Conservation (phyloP, 805 yeast genomes). For the Maudiozyma bulderi region DNA sequence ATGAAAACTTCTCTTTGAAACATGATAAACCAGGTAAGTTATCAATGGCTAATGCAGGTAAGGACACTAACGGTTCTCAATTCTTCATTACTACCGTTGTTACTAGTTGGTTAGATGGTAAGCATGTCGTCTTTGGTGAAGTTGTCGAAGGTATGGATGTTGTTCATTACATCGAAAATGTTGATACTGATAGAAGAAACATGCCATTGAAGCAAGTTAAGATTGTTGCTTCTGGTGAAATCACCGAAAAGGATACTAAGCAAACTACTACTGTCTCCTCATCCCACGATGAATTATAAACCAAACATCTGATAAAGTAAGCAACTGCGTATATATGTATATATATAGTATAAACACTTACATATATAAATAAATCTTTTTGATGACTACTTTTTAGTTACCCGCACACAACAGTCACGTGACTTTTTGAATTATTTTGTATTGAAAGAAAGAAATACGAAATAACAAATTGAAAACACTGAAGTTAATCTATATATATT, state of each 20-base stretch:
- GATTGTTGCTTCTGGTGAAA: slow-evolving; percentile 64
- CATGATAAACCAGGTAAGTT: slow-evolving; percentile 61
- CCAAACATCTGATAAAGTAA: background rate
- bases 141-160: slow-evolving; percentile 83
- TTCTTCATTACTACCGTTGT: slow-evolving; percentile 80
- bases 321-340: background rate
- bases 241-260: background rate
- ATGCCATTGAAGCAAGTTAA: slow-evolving; percentile 57
- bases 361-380: background rate
- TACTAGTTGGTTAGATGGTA: slow-evolving; percentile 87
- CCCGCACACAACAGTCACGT: too few species aligned
- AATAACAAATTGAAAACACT: too few species aligned
- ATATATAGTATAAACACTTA: background rate
- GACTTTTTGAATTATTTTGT: too few species aligned
- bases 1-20: slow-evolving; percentile 58
- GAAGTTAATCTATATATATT: too few species aligned
- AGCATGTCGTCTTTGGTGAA: slow-evolving; percentile 94
- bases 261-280: background rate
- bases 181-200: slow-evolving; percentile 63
- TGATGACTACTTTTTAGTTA: too few species aligned
- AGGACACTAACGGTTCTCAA: slow-evolving; percentile 82
- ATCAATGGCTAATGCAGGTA: slow-evolving; percentile 78
- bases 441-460: too few species aligned
- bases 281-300: slow-evolving; percentile 3
- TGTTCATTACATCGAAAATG: slow-evolving; percentile 61